A percentile compares a stretch with the other conserved stretches of the same genome.
phyloP scores from a whole-genome alignment of 2,329 filamentous ascomycete genomes.

The Exophiala viscosa region DNA sequence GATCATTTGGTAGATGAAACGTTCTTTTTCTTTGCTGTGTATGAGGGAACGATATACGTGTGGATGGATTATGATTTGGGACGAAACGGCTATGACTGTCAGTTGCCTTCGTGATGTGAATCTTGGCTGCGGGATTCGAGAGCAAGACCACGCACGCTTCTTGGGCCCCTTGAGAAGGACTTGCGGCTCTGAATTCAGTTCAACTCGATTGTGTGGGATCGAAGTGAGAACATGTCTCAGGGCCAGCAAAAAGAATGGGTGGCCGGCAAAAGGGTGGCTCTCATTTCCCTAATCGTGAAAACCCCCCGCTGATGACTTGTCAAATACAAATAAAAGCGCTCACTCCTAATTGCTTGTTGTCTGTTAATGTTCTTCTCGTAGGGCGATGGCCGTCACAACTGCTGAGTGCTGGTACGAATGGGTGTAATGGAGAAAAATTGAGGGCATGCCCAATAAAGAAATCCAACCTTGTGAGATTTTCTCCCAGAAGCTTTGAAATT shows the following conservation, averaged over 20 bases:
- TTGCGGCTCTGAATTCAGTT: conserved; percentile 1
- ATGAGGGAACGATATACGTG: conserved; percentile 26
- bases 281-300: conserved; percentile 14
- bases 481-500: too few species aligned
- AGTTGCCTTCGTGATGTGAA: conserved; percentile 12
- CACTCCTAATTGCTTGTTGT: conserved; percentile 15
- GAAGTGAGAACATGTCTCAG: background rate
- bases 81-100: conserved; percentile 17
- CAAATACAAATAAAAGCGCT: conserved; percentile 25
- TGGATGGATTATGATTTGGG: conserved; percentile 26
- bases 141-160: conserved; percentile 16
- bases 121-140: conserved; percentile 20
- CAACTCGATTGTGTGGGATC: background rate
- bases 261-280: conserved; percentile 13
- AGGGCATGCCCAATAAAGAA: too few species aligned
- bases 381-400: too few species aligned
- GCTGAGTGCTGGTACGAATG: too few species aligned
- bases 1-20: conserved; percentile 20
- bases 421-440: too few species aligned
- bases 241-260: conserved; percentile 3
- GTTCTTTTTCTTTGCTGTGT: conserved; percentile 18
- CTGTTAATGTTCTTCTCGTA: too few species aligned
- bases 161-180: conserved; percentile 6
- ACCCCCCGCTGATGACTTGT: conserved; percentile 21
- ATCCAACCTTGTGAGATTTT: too few species aligned